These are phyloP conservation scores for Arxiozyma bovina DNA, from an alignment of 1,139 yeast species.

Conservation along the genomic window DNA sequence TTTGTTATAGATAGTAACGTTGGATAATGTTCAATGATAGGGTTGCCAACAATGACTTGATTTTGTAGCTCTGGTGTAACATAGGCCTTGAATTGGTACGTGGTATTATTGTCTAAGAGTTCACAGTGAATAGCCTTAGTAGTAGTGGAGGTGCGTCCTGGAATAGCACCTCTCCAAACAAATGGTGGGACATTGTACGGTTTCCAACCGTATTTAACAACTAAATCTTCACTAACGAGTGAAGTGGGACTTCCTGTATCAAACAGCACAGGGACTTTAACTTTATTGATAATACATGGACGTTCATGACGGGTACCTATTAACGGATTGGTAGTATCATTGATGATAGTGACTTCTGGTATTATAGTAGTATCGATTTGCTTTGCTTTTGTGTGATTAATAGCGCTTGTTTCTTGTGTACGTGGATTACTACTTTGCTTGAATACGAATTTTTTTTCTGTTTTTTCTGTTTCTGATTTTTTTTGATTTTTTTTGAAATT, in stretches of 20 bases:
- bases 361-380: background rate
- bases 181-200: background rate
- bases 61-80: background rate
- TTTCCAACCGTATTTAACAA: background rate
- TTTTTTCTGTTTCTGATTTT: no score
- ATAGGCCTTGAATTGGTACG: background rate
- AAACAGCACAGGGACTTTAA: background rate
- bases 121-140: background rate
- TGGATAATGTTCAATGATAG: background rate
- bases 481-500: no score
- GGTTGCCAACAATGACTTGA: background rate
- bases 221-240: background rate
- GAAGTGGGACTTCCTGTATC: slow-evolving; percentile 4
- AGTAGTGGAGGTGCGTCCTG: background rate
- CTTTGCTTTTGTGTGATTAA: no score
- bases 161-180: background rate
- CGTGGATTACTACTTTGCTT: no score
- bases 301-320: background rate
- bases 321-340: background rate
- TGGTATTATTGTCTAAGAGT: background rate
- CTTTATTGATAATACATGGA: background rate
- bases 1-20: background rate
- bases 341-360: background rate
- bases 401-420: no score
- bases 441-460: no score